Base-by-base conservation (phyloP, 306 rosid genomes). In the Citrullus mucosospermus region DNA sequence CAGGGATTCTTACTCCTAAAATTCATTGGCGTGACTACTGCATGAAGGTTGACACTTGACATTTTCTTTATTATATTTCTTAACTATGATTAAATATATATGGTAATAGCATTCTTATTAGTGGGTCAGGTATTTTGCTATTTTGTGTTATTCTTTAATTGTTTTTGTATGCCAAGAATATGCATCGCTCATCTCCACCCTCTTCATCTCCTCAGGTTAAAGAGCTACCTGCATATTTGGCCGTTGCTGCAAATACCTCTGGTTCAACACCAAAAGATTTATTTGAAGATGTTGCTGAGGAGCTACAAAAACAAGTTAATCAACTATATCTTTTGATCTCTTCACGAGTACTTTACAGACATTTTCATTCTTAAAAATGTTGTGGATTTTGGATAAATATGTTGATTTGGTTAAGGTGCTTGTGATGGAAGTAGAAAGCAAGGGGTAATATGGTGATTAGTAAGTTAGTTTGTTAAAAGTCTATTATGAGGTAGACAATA, bases 251-350 rank as follows among this genome's bases (percentile, higher is more conserved):
- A 84, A 93, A 93, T 84, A 89, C 87, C 65, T 89, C 96, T 11
- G 98, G 98, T 78, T 88, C 97, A 83, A 93, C 94, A 80, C 87
- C 98, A 15, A 93, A 93, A 81, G 97, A 92, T 78, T 85, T 93
- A 78, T 93, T 89, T 80, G 96, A 90, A 84, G 98, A 92, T 87
- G 92, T 89, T 81, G 89, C 85, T 39, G 97, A 93, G 84, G 98
- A 92, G 82, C 88, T 93, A 25, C 89, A 87, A 74, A 92, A 93
- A 87, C 93, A 92, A 86, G 98, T 93, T 83, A 82, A 82, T 76
- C 50, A 80, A 79, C 63, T 80, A 11, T 57, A 67, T 30, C 58
- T 84, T 62, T 74, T 81, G 77, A 77, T 65, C 70, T 38, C 80
- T 86, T 60, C 36, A 3, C 17, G 22, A 34, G 14, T 36, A 34